Conservation (phyloP, 2,329 filamentous ascomycete genomes). For the Paecilomyces sp. region DNA sequence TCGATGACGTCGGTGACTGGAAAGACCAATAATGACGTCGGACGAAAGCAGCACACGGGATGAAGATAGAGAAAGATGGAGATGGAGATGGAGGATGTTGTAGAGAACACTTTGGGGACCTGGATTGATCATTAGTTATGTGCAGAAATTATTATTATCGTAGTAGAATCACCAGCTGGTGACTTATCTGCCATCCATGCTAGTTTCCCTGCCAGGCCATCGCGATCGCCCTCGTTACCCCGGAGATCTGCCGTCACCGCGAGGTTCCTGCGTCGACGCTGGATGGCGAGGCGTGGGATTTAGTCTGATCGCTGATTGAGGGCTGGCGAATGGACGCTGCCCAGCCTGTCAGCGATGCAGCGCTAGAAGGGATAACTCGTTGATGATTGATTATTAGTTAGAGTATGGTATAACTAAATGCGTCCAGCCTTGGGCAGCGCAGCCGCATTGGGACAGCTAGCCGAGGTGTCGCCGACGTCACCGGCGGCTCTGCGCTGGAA, state of each 20-base stretch:
- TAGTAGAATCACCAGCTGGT: too few species aligned
- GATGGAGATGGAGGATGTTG: background rate
- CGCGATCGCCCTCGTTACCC: background rate
- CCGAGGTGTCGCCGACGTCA: slow-evolving; percentile 16
- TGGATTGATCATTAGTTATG: background rate
- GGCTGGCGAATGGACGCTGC: too few species aligned
- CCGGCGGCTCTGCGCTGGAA: slow-evolving; percentile 3
- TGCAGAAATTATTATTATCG: too few species aligned
- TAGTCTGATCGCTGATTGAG: too few species aligned
- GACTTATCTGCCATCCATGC: background rate
- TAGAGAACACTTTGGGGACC: background rate
- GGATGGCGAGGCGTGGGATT: background rate
- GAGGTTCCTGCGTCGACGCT: background rate
- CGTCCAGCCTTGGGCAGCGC: background rate
- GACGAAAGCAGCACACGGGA: background rate
- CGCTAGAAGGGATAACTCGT: too few species aligned
- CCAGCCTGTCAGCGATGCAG: too few species aligned
- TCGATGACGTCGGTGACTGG: slow-evolving; percentile 1
- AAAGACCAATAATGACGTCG: background rate
- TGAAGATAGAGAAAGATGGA: background rate
- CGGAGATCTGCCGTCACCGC: background rate
- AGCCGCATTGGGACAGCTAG: slow-evolving; percentile 10
- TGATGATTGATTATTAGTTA: too few species aligned
- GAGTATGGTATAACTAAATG: too few species aligned
- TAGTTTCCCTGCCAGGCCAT: background rate